phyloP scores from a whole-genome alignment of 192 early-diverging fungal genomes.

The Dissophora globulifera region DNA sequence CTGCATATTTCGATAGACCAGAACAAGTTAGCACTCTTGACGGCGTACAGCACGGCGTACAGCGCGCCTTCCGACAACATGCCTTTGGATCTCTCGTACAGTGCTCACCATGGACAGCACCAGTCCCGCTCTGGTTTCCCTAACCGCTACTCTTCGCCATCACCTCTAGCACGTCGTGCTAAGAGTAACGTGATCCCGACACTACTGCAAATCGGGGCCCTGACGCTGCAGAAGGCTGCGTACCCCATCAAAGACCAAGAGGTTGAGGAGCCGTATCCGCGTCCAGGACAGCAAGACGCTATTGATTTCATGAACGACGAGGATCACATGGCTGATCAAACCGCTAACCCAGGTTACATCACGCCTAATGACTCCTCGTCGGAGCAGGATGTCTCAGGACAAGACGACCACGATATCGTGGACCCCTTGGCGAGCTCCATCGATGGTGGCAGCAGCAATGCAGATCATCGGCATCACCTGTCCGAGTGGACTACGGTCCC shows the following conservation, averaged over 20 bases:
- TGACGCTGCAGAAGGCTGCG: constrained; percentile 21
- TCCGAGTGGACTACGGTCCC: constrained; percentile 48
- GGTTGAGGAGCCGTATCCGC: not conserved
- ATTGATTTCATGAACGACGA: constrained; percentile 52
- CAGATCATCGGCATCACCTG: not conserved
- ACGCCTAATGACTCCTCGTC: constrained; percentile 26
- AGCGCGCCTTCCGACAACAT: not conserved
- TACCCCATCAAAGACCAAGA: not conserved
- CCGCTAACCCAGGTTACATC: not conserved
- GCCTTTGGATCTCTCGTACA: not conserved
- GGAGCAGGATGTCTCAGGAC: not conserved
- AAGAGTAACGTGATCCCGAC: constrained; percentile 44
- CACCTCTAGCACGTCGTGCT: constrained; percentile 33
- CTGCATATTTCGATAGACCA: constrained; percentile 11
- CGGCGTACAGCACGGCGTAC: constrained; percentile 22
- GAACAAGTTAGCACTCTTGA: constrained; percentile 45
- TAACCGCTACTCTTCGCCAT: constrained; percentile 27
- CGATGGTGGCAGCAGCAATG: constrained; percentile 34
- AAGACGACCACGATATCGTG: not conserved
- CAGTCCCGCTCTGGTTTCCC: not conserved
- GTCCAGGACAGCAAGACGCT: constrained; percentile 18
- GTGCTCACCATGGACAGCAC: not conserved
- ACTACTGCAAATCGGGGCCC: constrained; percentile 23
- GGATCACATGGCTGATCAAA: not conserved
- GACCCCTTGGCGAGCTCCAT: constrained; percentile 7